Conservation (phyloP, 441 rosid genomes). For the Viola pubescens region DNA sequence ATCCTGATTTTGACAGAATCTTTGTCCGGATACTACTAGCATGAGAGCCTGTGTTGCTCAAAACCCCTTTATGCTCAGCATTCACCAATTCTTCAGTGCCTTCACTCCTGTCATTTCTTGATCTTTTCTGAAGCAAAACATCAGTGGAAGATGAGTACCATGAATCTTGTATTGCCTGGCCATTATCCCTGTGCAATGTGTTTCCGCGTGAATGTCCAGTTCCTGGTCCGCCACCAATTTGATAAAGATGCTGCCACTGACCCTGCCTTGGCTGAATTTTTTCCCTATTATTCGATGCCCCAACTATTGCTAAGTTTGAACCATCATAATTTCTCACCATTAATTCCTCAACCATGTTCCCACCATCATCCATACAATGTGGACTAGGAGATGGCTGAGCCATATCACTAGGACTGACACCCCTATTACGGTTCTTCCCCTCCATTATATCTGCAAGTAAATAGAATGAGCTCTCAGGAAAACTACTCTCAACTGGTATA, state of each 20-base stretch:
- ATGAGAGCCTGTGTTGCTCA: slow-evolving; percentile 28
- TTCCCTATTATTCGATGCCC: slow-evolving; percentile 54
- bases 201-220: slow-evolving; percentile 42
- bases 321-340: slow-evolving; percentile 48
- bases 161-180: slow-evolving; percentile 24
- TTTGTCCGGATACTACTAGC: slow-evolving; percentile 56
- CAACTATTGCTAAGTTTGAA: slow-evolving; percentile 50
- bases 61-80: slow-evolving; percentile 34
- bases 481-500: slow-evolving; percentile 27
- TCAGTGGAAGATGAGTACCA: slow-evolving; percentile 31
- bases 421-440: slow-evolving; percentile 35
- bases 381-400: slow-evolving; percentile 33
- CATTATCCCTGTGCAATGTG: slow-evolving; percentile 19
- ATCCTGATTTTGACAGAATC: slow-evolving; percentile 74
- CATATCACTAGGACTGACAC: slow-evolving; percentile 24
- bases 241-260: slow-evolving; percentile 47
- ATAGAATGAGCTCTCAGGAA: slow-evolving; percentile 38
- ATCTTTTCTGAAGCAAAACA: slow-evolving; percentile 29
- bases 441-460: slow-evolving; percentile 47
- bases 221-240: slow-evolving; percentile 38
- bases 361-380: slow-evolving; percentile 31
- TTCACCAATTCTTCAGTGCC: slow-evolving; percentile 23
- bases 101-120: slow-evolving; percentile 26
- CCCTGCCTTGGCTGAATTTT: slow-evolving; percentile 35
- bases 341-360: slow-evolving; percentile 71